Evolutionary conservation across 176 grass and related monocot species (phyloP).

Genomic region (Ananas comosus): DNA sequence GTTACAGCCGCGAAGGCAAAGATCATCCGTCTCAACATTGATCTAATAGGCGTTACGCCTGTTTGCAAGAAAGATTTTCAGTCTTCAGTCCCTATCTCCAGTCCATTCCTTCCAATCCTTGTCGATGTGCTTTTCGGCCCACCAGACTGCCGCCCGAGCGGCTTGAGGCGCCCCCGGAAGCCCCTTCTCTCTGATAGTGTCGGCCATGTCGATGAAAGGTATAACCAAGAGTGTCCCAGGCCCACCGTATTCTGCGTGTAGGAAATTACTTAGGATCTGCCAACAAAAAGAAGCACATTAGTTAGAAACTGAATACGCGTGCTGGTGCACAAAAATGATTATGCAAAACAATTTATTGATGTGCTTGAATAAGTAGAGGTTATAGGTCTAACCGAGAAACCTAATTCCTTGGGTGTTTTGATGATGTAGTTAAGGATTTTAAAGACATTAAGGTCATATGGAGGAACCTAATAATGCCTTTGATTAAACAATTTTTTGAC

Average conservation of each 20-base stretch:
- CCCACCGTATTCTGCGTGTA: constrained; percentile 59
- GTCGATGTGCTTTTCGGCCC: constrained; percentile 80
- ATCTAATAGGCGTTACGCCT: background rate
- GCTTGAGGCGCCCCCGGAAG: constrained; percentile 61
- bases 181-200: constrained; percentile 46
- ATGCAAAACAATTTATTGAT: no score
- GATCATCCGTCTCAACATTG: background rate
- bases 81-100: constrained; percentile 13
- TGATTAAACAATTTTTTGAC: no score
- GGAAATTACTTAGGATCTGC: constrained; percentile 54
- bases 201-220: constrained; percentile 81
- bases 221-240: constrained; percentile 73
- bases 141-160: constrained; percentile 54
- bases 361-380: no score
- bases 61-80: background rate
- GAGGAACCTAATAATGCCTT: no score
- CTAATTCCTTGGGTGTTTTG: no score
- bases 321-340: no score
- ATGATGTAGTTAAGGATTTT: no score
- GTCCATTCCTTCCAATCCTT: constrained; percentile 83
- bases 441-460: no score
- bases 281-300: background rate
- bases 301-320: background rate
- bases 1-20: background rate
- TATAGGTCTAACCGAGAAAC: no score